These are phyloP conservation scores for Neurospora hispaniola DNA, from an alignment of 495 filamentous ascomycete species.

Conservation along the genomic window DNA sequence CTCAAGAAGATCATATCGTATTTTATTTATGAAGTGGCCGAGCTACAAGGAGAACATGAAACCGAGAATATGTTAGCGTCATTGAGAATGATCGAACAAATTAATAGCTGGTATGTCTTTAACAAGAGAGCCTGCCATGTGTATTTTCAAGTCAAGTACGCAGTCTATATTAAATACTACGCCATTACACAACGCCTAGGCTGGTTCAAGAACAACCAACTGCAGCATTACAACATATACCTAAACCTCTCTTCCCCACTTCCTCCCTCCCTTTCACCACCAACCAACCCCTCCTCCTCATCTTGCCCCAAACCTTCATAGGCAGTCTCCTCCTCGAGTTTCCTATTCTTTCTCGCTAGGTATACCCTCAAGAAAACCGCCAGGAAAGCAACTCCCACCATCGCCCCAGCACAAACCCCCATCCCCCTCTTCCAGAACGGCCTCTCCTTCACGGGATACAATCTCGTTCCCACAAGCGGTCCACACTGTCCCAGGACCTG, in stretches of 20 bases:
- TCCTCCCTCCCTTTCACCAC: not conserved
- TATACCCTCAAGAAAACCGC: conserved; percentile 44
- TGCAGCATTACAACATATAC: conserved; percentile 24
- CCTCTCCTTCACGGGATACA: conserved; percentile 53
- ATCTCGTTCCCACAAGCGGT: conserved; percentile 59
- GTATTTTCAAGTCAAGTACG: too few species aligned
- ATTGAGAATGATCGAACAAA: too few species aligned
- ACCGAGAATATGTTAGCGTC: too few species aligned
- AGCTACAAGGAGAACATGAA: too few species aligned
- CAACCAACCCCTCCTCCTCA: conserved; percentile 9
- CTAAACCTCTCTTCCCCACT: conserved; percentile 13
- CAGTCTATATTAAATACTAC: too few species aligned
- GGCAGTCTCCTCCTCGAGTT: conserved; percentile 29
- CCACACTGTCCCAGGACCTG: conserved; percentile 63
- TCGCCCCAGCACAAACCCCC: conserved; percentile 54
- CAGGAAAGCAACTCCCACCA: conserved; percentile 51
- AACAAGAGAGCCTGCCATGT: too few species aligned
- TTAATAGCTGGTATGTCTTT: too few species aligned
- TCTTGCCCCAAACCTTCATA: not conserved
- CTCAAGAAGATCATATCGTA: too few species aligned
- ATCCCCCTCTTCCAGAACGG: conserved; percentile 57
- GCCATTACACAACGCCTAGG: too few species aligned
- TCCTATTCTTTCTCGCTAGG: conserved; percentile 46
- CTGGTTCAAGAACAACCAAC: not conserved
- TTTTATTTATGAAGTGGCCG: too few species aligned